A percentile compares a stretch with the other conserved stretches of the same genome.
Conservation (phyloP, 2,329 filamentous ascomycete species). For the Microsporum canis region DNA sequence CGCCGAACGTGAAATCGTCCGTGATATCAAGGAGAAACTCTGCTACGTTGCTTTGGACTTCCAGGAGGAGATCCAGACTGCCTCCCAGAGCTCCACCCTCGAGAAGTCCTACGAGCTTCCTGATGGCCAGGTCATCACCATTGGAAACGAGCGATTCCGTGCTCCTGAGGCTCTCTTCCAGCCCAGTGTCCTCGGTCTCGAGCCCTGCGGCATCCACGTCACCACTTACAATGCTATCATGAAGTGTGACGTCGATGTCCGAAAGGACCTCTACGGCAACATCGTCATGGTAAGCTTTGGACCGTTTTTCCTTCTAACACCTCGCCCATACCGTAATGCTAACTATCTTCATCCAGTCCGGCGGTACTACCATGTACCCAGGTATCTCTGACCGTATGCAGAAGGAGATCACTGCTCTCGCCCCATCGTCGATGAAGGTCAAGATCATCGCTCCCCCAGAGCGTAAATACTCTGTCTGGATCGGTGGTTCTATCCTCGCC, state of each 20-base stretch:
- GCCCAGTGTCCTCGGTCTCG: constrained; percentile 94
- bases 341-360: constrained; percentile 54
- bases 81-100: constrained; percentile 93
- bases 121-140: constrained; percentile 98
- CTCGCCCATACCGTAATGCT: constrained; percentile 1
- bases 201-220: constrained; percentile 97
- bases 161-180: constrained; percentile 99
- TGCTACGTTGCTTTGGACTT: constrained; percentile 99
- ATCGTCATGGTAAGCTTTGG: constrained; percentile 84
- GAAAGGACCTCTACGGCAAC: constrained; percentile 99
- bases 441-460: constrained; percentile 99
- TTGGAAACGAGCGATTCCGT: constrained; percentile 99
- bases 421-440: constrained; percentile 99
- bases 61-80: constrained; percentile 99
- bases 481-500: constrained; percentile 99
- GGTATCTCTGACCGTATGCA: constrained; percentile 99
- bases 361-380: constrained; percentile 99
- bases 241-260: constrained; percentile 99
- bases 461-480: constrained; percentile 99
- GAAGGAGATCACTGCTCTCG: constrained; percentile 99
- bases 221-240: constrained; percentile 99
- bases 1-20: constrained; percentile 99
- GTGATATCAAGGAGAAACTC: constrained; percentile 99
- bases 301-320: neutral
- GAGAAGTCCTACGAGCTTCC: constrained; percentile 99